Evolutionary conservation across 768 basidiomycete species (phyloP).

Genomic region (Russula sp.): DNA sequence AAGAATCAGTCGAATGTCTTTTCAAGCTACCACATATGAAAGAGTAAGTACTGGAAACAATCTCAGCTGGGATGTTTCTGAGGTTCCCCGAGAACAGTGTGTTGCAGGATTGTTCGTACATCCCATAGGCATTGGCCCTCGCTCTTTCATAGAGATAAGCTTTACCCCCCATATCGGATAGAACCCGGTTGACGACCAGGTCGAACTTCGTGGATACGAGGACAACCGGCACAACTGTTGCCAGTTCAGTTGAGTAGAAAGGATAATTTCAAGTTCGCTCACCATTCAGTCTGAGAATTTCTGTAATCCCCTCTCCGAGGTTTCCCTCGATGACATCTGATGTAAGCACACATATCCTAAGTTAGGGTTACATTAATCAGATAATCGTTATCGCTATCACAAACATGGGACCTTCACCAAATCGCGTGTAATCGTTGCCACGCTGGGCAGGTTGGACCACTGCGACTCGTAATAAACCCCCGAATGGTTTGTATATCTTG

Average conservation of each 20-base stretch:
- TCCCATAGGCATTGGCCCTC: background rate
- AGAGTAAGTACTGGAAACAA: slow-evolving; percentile 1
- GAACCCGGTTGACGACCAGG: background rate
- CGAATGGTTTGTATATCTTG: background rate
- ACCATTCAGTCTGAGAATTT: background rate
- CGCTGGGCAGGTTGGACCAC: background rate
- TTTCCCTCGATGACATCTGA: background rate
- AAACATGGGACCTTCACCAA: background rate
- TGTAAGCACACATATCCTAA: slow-evolving; percentile 7
- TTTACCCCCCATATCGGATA: background rate
- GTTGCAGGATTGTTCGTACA: background rate
- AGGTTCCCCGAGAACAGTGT: background rate
- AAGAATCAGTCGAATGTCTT: background rate
- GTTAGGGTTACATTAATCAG: background rate
- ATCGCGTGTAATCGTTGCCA: slow-evolving; percentile 3
- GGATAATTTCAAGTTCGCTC: background rate
- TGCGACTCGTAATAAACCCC: background rate
- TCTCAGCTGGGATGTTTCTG: slow-evolving; percentile 1
- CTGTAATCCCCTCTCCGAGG: background rate
- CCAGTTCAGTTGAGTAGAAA: background rate
- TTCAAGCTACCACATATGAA: too few relatives aligned
- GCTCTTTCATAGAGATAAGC: background rate
- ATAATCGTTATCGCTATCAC: background rate
- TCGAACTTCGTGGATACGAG: slow-evolving; percentile 6
- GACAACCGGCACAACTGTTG: slow-evolving; percentile 1